These are phyloP conservation scores for Fragilaria radians DNA, from an alignment of 108 stramenopile species.

Conservation along the genomic window DNA sequence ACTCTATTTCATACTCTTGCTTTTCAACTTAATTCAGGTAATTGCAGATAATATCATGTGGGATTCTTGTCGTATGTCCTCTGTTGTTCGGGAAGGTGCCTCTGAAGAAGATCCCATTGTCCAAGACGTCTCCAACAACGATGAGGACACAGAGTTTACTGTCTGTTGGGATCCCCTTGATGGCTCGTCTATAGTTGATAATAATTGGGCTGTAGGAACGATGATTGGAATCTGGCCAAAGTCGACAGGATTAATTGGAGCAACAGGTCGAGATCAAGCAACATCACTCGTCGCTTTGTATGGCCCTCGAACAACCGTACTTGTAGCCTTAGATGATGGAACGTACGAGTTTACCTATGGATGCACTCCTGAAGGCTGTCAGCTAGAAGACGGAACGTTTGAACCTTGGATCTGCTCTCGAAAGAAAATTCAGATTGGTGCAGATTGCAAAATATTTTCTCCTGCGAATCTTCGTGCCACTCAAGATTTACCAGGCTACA, in stretches of 20 bases:
- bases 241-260: too few relatives aligned
- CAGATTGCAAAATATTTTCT: conserved; percentile 78
- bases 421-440: conserved; percentile 37
- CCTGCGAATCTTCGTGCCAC: conserved; percentile 92
- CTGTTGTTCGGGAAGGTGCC: conserved; percentile 53
- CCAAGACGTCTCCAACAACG: conserved; percentile 37
- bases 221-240: conserved; percentile 96
- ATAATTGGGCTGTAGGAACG: conserved; percentile 90
- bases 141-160: conserved; percentile 63
- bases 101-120: conserved; percentile 66
- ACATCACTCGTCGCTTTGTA: too few relatives aligned
- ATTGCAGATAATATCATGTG: conserved; percentile 64
- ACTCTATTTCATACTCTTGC: conserved; percentile 1
- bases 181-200: conserved; percentile 90
- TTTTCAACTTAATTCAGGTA: conserved; percentile 10
- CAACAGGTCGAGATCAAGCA: too few relatives aligned
- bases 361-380: conserved; percentile 35
- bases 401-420: conserved; percentile 65
- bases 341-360: conserved; percentile 68
- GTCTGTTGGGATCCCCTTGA: conserved; percentile 95
- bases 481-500: conserved; percentile 81
- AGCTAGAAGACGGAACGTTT: conserved; percentile 20
- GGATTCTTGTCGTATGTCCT: conserved; percentile 46
- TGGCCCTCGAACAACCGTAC: conserved; percentile 86
- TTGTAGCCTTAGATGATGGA: conserved; percentile 79